phyloP scores from a whole-genome alignment of 768 basidiomycete genomes.

The Termitomyces heimii region DNA sequence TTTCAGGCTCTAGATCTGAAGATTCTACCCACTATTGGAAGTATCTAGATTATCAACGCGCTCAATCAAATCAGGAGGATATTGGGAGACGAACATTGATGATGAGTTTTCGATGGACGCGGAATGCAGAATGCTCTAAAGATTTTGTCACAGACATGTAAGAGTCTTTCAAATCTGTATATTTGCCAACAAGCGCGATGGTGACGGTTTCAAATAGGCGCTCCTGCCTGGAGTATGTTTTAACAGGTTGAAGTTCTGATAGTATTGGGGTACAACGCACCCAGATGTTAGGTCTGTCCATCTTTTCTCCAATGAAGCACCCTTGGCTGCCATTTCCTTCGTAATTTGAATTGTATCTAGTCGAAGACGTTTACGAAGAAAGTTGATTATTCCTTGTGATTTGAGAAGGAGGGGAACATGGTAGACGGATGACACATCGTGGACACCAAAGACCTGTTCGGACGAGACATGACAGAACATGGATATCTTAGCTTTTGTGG shows the following conservation, averaged over 20 bases:
- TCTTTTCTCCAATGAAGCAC: slow-evolving; percentile 55
- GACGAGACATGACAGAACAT: slow-evolving; percentile 98
- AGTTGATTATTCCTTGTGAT: slow-evolving; percentile 88
- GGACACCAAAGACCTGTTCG: slow-evolving; percentile 90
- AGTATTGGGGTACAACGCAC: slow-evolving; percentile 34
- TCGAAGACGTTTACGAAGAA: slow-evolving; percentile 77
- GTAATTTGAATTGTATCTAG: slow-evolving; percentile 53
- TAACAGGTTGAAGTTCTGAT: not conserved
- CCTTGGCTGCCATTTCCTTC: slow-evolving; percentile 52
- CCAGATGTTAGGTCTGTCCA: slow-evolving; percentile 84
- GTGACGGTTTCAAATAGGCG: slow-evolving; percentile 84
- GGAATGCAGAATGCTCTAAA: slow-evolving; percentile 93
- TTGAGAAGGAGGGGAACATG: slow-evolving; percentile 92
- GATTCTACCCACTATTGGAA: slow-evolving; percentile 87
- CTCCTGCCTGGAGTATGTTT: slow-evolving; percentile 64
- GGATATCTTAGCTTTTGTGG: slow-evolving; percentile 93
- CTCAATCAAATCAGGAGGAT: not conserved
- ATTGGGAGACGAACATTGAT: slow-evolving; percentile 55
- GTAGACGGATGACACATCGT: slow-evolving; percentile 95
- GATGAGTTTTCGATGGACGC: slow-evolving; percentile 77
- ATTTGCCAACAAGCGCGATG: slow-evolving; percentile 94
- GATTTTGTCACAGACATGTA: slow-evolving; percentile 99
- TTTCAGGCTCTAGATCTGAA: slow-evolving; percentile 79
- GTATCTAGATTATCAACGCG: not conserved
- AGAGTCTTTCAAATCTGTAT: slow-evolving; percentile 93